Percentiles rank a stretch among this genome's conserved stretches.
These are phyloP conservation scores for Fusarium euwallaceae DNA, from an alignment of 2,329 filamentous ascomycete genomes.

Conservation along the genomic window DNA sequence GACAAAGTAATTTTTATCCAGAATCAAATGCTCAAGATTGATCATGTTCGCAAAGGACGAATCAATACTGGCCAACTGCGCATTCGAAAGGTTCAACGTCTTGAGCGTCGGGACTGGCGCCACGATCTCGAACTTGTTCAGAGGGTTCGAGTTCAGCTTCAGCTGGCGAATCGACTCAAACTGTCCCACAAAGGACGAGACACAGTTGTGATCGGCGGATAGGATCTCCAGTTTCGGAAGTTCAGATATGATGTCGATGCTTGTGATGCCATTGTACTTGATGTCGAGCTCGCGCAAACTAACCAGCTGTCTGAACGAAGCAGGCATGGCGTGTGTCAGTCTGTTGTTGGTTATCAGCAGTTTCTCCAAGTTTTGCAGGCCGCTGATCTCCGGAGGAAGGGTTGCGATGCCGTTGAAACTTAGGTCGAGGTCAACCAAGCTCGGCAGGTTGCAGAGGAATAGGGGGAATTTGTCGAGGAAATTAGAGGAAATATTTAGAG, in stretches of 20 bases:
- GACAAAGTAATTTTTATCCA: conserved; percentile 97
- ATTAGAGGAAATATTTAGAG: conserved; percentile 93
- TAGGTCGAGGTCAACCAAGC: conserved; percentile 91
- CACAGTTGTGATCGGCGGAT: conserved; percentile 90
- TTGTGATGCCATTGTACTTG: conserved; percentile 90
- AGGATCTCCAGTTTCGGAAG: conserved; percentile 90
- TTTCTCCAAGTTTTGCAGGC: conserved; percentile 83
- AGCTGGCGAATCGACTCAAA: conserved; percentile 87
- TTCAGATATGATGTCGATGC: conserved; percentile 87
- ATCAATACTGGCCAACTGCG: conserved; percentile 91
- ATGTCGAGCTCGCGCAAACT: conserved; percentile 93
- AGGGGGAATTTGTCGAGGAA: conserved; percentile 86
- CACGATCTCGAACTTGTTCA: conserved; percentile 91
- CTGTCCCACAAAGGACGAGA: conserved; percentile 90
- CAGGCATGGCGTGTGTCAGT: conserved; percentile 80
- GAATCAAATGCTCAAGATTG: conserved; percentile 86
- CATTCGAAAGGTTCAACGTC: conserved; percentile 88
- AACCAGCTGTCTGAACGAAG: conserved; percentile 77
- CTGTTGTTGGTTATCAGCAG: conserved; percentile 97
- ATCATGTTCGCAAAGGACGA: conserved; percentile 89
- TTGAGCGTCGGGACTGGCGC: conserved; percentile 84
- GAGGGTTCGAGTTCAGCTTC: conserved; percentile 92
- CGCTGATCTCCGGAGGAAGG: conserved; percentile 83
- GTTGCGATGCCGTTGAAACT: conserved; percentile 93
- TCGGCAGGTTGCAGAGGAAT: conserved; percentile 85